Conservation (phyloP, 345 rosid species). For the Euphorbia lathyris region DNA sequence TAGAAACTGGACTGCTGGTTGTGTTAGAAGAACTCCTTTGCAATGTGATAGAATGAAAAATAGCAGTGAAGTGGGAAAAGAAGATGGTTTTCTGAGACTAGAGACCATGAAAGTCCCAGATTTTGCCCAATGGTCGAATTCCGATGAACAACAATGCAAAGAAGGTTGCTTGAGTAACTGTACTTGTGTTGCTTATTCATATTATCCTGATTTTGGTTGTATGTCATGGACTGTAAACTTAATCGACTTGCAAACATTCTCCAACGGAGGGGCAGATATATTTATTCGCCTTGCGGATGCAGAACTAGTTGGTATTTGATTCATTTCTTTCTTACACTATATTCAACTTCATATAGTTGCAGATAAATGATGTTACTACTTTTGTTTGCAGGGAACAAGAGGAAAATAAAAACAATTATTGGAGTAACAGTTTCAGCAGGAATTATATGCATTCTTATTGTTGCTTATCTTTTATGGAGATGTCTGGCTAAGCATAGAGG, state of each 20-base stretch:
- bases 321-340: background rate
- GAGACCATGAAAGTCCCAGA: slow-evolving; percentile 17
- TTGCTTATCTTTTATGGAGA: background rate
- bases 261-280: slow-evolving; percentile 37
- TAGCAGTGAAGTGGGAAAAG: slow-evolving; percentile 9
- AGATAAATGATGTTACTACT: background rate
- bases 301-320: slow-evolving; percentile 36
- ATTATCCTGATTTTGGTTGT: slow-evolving; percentile 38
- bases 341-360: background rate
- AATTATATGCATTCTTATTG: slow-evolving; percentile 1
- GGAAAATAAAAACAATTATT: background rate
- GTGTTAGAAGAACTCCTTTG: slow-evolving; percentile 19
- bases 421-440: background rate
- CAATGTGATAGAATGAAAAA: slow-evolving; percentile 15
- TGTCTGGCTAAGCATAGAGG: slow-evolving; percentile 24
- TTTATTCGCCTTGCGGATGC: slow-evolving; percentile 39
- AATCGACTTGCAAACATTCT: slow-evolving; percentile 34
- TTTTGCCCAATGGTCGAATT: slow-evolving; percentile 8
- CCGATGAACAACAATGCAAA: slow-evolving; percentile 28
- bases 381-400: slow-evolving; percentile 16
- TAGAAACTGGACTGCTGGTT: slow-evolving; percentile 32
- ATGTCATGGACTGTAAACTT: slow-evolving; percentile 43
- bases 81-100: slow-evolving; percentile 22
- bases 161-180: slow-evolving; percentile 41
- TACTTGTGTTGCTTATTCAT: slow-evolving; percentile 52